Evolutionary conservation across 2,329 filamentous ascomycete genomes (phyloP), one percentile per base, ranked within the genome.

Genomic region (Dactylellina leptospora): DNA sequence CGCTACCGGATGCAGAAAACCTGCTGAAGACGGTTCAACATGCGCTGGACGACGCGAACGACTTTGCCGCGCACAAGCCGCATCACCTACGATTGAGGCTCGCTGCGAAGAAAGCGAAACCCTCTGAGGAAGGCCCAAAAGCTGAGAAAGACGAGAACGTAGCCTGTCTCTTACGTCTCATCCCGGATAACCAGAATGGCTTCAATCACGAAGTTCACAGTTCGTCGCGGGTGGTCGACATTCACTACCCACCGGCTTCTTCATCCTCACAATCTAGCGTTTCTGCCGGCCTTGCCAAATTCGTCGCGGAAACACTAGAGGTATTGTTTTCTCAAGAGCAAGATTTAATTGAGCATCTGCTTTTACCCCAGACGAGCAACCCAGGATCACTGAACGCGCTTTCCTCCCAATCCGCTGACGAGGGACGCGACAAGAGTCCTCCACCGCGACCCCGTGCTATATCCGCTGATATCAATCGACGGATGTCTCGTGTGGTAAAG

Each of bases 311-410:
- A 47, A 88, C 93, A 76, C 82, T 99, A 11, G 88, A 91, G 60
- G 84, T 85, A 0, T 85, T 93, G 0, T 97, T 96, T 77, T 85
- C 86, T 3, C 92, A 97, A 80, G 95, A 99, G 79, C 92, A 93
- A 76, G 88, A 92, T 20, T 90, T 92, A 73, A 89, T 97, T 74
- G 88, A 90, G 10, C 87, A 91, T 77, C 84, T 92, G 18, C 83
- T 92, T 13, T 89, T 71, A 16, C 66, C 66, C 16, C 66, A 71
- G 40, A 73, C 86, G 1, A 84, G 84, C 0, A 85, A 84, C 44
- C 83, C 85, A 4, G 82, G 84, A 22, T 83, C 84, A 3, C 80
- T 82, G 36, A 82, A 84, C 70, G 51, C 78, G 74, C 73, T 78
- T 58, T 71, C 74, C 28, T 64, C 77, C 48, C 71, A 59, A 44